Base-by-base conservation (phyloP, 2,329 filamentous ascomycete genomes). In the Rutstroemia sp. region DNA sequence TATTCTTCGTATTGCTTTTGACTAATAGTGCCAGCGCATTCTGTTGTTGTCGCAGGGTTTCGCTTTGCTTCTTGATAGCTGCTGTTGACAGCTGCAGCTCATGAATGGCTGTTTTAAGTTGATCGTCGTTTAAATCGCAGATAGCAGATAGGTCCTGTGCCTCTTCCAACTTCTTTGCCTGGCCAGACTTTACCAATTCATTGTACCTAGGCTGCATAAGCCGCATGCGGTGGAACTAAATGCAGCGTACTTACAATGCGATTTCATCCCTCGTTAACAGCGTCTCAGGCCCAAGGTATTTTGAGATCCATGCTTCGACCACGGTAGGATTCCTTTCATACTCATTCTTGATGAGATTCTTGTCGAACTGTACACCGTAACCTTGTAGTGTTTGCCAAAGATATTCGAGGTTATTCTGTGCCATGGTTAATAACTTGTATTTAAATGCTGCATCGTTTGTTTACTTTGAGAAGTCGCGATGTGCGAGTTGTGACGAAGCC, bases 41-140 rank as follows among this genome's bases (percentile, higher is more conserved):
- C 58, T 82, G 80, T 68, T 89, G 86, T 51, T 78, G 74, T 56
- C 78, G 77, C 17, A 89, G 68, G 0, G 78, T 74, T 65, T 83
- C 80, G 27, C 78, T 83, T 65, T 89, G 86, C 68, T 79, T 79
- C 59, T 80, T 76, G 27, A 89, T 86, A 17, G 77, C 78, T 17
- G 76, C 76, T 0, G 86, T 88, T 1, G 86, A 87, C 39, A 74
- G 74, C 58, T 80, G 76, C n/a, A 90, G 73, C 53, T 86, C 80
- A 3, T 79, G 76, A 50, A 87, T 82, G 16, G 86, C 86, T 42
- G 73, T 69, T 53, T 75, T 75, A 55, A 89, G 73, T 51, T 88
- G 83, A 25, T 78, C 72, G 57, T 88, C 83, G 14, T 74, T 71
- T 47, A 87, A 69, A 5, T 79, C 76, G 54, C 76, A 77, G 37